Base-by-base conservation (phyloP, 768 basidiomycete species). In the Stropharia rugosoannulata region DNA sequence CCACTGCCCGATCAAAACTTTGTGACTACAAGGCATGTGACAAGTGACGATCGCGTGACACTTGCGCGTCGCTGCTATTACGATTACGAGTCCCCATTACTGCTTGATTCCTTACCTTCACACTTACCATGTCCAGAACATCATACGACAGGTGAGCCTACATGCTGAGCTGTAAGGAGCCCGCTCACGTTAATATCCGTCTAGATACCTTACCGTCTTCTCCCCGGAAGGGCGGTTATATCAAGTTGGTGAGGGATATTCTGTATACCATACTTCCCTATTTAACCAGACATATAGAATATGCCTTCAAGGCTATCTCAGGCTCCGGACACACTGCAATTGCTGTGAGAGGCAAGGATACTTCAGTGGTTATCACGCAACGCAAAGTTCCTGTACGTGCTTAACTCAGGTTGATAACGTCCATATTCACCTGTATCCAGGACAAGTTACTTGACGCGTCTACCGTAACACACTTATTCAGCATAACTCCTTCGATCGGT, bases 291-390 rank as follows among this genome's bases (percentile, higher is more conserved):
- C 58, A 13, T 37, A 4, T 65, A 98, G 95, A 98, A 77, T 98
- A 98, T 80, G 96, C 97, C 25, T 98, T 98, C 87, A 99, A 98
- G 74, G 97, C 97, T 46, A 98, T 98, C 71, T 93, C 95, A 59
- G 94, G 93, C 53, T 94, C 95, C 1, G 96, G 95, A 1, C 93
- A 98, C 66, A 98, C 97, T 1, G 86, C 96, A 1, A 82, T 99
- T 49, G 83, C 95, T 15, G 90, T 98, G 43, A 79, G 96, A 65
- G 97, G 97, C 15, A 92, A 92, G 71, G 95, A 98, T 64, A 96
- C 95, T 5, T 81, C 89, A 4, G 95, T 98, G 7, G 90, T 98
- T 40, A 95, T 99, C 64, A 98, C 96, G 18, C 97, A 98, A 77
- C 94, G 94, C 77, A 98, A 98, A 79, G 89, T 99, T 37, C 94